Conservation (phyloP, 2,329 filamentous ascomycete genomes). For the Tolypocladium ovalisporum region DNA sequence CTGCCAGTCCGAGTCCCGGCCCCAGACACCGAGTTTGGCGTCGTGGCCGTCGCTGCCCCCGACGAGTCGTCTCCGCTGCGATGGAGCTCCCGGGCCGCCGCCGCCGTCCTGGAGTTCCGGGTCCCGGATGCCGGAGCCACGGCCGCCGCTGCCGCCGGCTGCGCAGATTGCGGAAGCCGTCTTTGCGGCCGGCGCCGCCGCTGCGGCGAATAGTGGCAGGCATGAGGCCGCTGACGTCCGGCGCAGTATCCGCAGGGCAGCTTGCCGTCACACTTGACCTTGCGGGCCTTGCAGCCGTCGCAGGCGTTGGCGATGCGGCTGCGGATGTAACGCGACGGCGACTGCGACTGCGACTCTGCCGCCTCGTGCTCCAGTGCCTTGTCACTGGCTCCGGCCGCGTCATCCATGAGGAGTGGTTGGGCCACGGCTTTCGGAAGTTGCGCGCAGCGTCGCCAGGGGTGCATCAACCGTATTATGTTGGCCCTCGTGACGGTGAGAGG, state of each 20-base stretch:
- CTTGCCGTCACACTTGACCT: conserved; percentile 45
- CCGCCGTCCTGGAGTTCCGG: not conserved
- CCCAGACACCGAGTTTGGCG: not conserved
- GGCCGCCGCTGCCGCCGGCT: not conserved
- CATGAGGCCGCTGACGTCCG: conserved; percentile 27
- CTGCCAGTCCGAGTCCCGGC: not conserved
- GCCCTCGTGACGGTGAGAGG: not conserved
- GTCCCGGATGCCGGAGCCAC: not conserved
- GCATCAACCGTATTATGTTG: not conserved
- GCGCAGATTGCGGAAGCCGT: not conserved
- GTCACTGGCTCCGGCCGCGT: not conserved
- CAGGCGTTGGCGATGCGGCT: conserved; percentile 41
- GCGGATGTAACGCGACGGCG: not conserved
- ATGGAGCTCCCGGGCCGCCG: not conserved
- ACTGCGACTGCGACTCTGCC: not conserved
- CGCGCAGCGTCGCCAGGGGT: not conserved
- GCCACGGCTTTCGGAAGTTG: not conserved
- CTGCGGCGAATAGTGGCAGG: conserved; percentile 37
- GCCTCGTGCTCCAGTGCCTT: not conserved
- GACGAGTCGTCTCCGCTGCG: not conserved
- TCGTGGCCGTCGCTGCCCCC: not conserved
- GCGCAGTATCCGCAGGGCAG: conserved; percentile 41
- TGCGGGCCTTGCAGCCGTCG: conserved; percentile 42
- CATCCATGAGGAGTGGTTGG: not conserved
- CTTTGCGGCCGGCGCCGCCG: conserved; percentile 22